Evolutionary conservation across 352 stramenopile genomes (phyloP).

Genomic region (Sclerospora graminicola): DNA sequence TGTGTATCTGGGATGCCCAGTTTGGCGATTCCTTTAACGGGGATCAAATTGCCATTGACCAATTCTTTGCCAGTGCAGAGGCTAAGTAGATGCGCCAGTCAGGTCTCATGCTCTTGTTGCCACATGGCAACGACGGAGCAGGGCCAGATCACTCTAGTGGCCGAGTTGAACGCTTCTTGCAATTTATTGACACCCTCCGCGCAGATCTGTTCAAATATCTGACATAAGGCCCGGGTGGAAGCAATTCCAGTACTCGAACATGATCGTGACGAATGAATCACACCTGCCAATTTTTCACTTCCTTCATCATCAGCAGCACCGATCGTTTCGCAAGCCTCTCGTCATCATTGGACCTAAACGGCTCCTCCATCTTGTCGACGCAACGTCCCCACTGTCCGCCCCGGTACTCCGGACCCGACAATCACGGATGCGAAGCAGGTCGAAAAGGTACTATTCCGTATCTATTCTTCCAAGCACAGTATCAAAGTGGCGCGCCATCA

Average conservation of each 20-base stretch:
- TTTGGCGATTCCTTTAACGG: slow-evolving; percentile 88
- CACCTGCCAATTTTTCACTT: slow-evolving; percentile 95
- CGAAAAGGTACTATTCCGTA: no score
- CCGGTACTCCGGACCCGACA: slow-evolving; percentile 41
- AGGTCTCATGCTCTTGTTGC: slow-evolving; percentile 71
- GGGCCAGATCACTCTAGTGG: slow-evolving; percentile 83
- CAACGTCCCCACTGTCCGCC: slow-evolving; percentile 53
- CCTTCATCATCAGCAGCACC: slow-evolving; percentile 85
- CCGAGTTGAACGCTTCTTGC: slow-evolving; percentile 80
- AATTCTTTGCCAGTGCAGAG: slow-evolving; percentile 79
- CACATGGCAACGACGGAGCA: slow-evolving; percentile 83
- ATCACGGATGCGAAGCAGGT: slow-evolving; percentile 40
- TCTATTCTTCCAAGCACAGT: no score
- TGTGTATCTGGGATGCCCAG: slow-evolving; percentile 87
- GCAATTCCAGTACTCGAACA: slow-evolving; percentile 62
- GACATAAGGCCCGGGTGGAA: slow-evolving; percentile 29
- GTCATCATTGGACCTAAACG: slow-evolving; percentile 77
- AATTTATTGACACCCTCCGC: slow-evolving; percentile 64
- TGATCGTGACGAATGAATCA: slow-evolving; percentile 80
- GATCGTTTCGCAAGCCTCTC: slow-evolving; percentile 62
- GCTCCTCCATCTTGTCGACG: slow-evolving; percentile 53
- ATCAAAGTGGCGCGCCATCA: no score
- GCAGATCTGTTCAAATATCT: slow-evolving; percentile 21
- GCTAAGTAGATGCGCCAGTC: slow-evolving; percentile 87
- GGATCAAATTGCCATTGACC: slow-evolving; percentile 85